Conservation (phyloP, 768 basidiomycete species). For the Cystofilobasidium ferigula region DNA sequence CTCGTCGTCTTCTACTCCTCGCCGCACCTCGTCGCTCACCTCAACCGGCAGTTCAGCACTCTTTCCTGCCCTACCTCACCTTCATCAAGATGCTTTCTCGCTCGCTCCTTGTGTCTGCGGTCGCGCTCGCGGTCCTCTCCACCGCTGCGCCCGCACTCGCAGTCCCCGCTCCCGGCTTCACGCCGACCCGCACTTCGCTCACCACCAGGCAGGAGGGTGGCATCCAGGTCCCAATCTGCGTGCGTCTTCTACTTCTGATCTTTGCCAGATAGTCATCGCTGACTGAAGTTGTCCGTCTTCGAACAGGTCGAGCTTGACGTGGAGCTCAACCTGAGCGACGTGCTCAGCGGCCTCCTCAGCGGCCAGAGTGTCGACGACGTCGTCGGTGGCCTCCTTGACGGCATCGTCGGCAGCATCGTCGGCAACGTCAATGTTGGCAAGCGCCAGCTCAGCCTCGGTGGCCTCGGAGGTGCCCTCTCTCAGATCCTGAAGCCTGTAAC, state of each 20-base stretch:
- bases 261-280: not conserved
- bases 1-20: too few species aligned
- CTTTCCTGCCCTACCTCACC: too few species aligned
- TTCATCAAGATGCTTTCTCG: too few species aligned
- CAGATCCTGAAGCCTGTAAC: not conserved
- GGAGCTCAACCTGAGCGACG: not conserved
- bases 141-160: not conserved
- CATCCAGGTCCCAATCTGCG: not conserved
- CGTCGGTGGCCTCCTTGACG: not conserved
- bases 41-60: too few species aligned
- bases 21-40: too few species aligned
- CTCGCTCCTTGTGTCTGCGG: too few species aligned
- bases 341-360: not conserved
- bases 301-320: not conserved
- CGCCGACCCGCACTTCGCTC: too few species aligned
- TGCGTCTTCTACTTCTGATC: not conserved
- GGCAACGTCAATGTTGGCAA: not conserved
- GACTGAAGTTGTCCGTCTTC: not conserved
- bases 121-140: not conserved
- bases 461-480: too few species aligned
- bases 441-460: too few species aligned
- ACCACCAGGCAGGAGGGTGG: not conserved
- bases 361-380: too few species aligned
- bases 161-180: not conserved
- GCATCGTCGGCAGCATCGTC: not conserved